Percentiles rank a stretch among this genome's conserved stretches.
Conservation (phyloP, 345 rosid species). For the Streptanthus diversifolius region DNA sequence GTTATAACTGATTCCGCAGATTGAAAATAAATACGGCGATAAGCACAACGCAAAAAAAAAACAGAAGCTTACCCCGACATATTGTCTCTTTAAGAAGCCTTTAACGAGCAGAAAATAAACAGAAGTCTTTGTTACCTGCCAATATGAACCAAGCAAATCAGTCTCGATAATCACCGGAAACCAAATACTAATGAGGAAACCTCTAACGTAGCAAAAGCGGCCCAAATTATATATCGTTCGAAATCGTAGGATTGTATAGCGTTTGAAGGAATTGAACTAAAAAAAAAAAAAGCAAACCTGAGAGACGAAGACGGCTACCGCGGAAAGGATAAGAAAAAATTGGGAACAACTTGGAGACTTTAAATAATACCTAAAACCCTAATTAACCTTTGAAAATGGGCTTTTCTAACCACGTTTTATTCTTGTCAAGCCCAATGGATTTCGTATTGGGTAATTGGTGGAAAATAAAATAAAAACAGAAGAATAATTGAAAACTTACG, state of each 20-base stretch:
- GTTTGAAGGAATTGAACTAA: not conserved
- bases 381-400: no score
- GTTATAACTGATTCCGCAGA: not conserved
- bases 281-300: constrained; percentile 7
- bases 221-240: not conserved
- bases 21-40: not conserved
- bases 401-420: no score
- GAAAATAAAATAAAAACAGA: no score
- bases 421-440: no score
- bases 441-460: no score
- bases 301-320: constrained; percentile 33
- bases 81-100: constrained; percentile 14
- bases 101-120: not conserved
- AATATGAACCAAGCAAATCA: not conserved
- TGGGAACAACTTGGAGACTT: no score
- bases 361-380: no score
- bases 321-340: no score
- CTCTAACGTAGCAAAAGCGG: not conserved
- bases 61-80: constrained; percentile 29
- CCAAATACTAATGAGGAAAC: not conserved
- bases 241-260: not conserved
- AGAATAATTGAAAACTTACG: no score
- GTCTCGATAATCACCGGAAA: not conserved
- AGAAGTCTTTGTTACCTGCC: constrained; percentile 17
- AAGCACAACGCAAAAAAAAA: not conserved